Base-by-base conservation (phyloP, 108 stramenopile species). In the Hondaea fermentalgiana region DNA sequence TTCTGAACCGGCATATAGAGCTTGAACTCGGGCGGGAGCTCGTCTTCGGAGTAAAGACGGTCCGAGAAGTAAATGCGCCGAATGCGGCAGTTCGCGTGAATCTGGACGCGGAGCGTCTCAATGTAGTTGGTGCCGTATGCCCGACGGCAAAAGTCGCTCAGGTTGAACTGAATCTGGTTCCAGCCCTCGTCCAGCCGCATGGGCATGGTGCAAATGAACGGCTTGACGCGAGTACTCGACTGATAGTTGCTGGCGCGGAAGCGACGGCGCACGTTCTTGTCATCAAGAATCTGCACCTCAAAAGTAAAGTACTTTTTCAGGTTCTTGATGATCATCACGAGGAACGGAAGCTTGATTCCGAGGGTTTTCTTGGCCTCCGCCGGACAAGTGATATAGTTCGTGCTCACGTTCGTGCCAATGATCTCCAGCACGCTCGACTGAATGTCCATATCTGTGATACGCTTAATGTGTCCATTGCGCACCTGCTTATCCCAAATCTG, bases 161-260 rank as follows among this genome's bases (percentile, higher is more conserved):
- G 92, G 93, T 97, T 97, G 91, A 97, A 97, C 91, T 97, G 97
- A 64, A 97, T 96, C 92, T 97, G 97, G 93, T 97, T 97, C 97
- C 97, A 97, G 43, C 97, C 97, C 72, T 97, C 97, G 72, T 97
- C 97, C 59, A 97, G 91, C 44, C 96, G 93, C 97, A 97, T 97
- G 72, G 97, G 97, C 97, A 97, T 97, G 28, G 96, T 96, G 92
- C 97, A 97, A 88, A 97, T 97, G 91, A 97, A 97, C 17, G 96
- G 96, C 93, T 97, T 97, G 42, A 97, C 97, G 72, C 96, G 91
- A 29, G 97, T 97, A 51, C 95, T 96, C 57, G 94, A 95, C 92
- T 97, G 97, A 87, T 96, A 97, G 91, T 96, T 97, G 58, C 95
- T 96, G 8, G 97, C 97, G 29, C 97, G 94, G 89, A 97, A 97